Evolutionary conservation across 805 yeast genomes (phyloP).

Genomic region (Candida sithepensis): DNA sequence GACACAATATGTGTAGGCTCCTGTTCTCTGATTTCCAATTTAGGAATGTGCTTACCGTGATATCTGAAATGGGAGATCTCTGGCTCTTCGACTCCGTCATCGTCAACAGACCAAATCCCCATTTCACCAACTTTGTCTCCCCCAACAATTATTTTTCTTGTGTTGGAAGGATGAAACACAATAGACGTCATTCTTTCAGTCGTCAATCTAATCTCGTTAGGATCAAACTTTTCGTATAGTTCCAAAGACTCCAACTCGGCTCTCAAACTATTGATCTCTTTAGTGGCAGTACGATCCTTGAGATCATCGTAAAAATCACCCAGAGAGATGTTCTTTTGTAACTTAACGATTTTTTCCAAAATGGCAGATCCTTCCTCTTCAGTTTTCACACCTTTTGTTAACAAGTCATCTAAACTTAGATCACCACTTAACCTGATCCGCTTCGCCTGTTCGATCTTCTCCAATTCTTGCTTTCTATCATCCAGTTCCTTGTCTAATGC

Average conservation of each 20-base stretch:
- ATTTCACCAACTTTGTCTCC: conserved; percentile 88
- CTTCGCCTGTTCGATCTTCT: conserved; percentile 42
- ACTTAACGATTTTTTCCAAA: conserved; percentile 31
- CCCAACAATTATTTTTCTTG: conserved; percentile 64
- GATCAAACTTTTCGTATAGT: conserved; percentile 55
- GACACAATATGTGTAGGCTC: conserved; percentile 54
- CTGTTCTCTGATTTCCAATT: conserved; percentile 47
- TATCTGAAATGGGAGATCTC: conserved; percentile 63
- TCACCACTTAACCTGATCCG: conserved; percentile 63
- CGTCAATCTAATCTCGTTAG: conserved; percentile 67
- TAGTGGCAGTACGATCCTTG: conserved; percentile 32
- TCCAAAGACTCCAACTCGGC: conserved; percentile 49
- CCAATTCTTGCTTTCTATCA: conserved; percentile 34
- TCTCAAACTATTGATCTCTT: conserved; percentile 45
- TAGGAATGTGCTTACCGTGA: conserved; percentile 73
- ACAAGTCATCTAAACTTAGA: conserved; percentile 55
- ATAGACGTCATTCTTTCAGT: conserved; percentile 72
- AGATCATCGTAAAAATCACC: conserved; percentile 68
- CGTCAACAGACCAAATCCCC: conserved; percentile 82
- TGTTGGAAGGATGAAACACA: conserved; percentile 69
- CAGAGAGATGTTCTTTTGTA: conserved; percentile 55
- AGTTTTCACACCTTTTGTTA: conserved; percentile 21
- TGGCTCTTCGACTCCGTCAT: conserved; percentile 37
- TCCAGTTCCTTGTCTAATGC: conserved; percentile 37
- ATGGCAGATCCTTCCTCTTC: conserved; percentile 30